Evolutionary conservation across 2,329 filamentous ascomycete genomes (phyloP).

Genomic region (Fusarium neocosmosporiellum): DNA sequence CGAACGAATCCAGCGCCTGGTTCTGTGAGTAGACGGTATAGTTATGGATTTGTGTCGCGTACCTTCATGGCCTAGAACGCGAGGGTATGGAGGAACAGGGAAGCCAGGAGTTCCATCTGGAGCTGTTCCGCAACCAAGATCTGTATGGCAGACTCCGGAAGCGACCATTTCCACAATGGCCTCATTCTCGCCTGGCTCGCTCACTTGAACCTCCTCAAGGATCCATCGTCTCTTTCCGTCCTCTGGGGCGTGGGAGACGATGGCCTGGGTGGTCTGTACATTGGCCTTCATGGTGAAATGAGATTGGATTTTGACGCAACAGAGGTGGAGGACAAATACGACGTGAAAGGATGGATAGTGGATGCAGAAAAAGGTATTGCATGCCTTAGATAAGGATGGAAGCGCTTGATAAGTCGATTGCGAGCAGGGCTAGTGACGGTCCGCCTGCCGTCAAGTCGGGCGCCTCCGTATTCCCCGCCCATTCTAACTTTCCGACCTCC

Average conservation of each 20-base stretch:
- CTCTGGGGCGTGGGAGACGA: conserved; percentile 14
- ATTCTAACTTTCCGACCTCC: not conserved
- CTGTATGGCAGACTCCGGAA: conserved; percentile 20
- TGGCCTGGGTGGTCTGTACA: conserved; percentile 3
- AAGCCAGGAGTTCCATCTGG: conserved; percentile 19
- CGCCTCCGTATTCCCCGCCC: not conserved
- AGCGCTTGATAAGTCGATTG: not conserved
- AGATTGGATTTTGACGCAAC: not conserved
- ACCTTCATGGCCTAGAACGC: conserved; percentile 12
- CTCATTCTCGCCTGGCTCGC: conserved; percentile 5
- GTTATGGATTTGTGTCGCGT: not conserved
- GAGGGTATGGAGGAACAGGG: conserved; percentile 16
- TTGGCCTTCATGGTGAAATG: not conserved
- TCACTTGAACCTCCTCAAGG: conserved; percentile 3
- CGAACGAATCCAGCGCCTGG: not conserved
- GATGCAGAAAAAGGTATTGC: not conserved
- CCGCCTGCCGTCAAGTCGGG: not conserved
- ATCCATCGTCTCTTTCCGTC: conserved; percentile 15
- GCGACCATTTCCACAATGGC: conserved; percentile 19
- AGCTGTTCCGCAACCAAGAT: conserved; percentile 17
- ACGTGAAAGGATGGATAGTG: not conserved
- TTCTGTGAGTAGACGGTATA: not conserved
- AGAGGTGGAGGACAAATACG: not conserved
- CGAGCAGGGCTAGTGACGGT: not conserved
- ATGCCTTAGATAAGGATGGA: not conserved